These are phyloP conservation scores for Citrullus mucosospermus DNA, from an alignment of 306 rosid genomes.

Conservation along the genomic window DNA sequence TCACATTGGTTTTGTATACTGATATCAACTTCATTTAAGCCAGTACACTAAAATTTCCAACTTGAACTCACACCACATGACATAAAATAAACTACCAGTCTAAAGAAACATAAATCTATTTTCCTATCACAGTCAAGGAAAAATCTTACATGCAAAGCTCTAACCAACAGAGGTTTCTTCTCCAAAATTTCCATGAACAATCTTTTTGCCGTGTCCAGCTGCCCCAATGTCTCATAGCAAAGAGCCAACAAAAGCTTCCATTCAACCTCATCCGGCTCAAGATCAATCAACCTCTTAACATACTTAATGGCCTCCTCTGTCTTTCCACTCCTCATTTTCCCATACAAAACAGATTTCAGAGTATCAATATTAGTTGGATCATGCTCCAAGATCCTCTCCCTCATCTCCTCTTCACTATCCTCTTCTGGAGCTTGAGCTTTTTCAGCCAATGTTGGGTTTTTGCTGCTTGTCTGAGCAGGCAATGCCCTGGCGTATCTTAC, in stretches of 20 bases:
- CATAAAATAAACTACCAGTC: background rate
- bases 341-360: constrained; percentile 57
- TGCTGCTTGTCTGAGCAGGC: constrained; percentile 29
- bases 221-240: constrained; percentile 69
- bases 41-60: background rate
- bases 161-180: constrained; percentile 53
- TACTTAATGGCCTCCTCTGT: constrained; percentile 57
- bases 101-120: background rate
- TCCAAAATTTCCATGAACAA: constrained; percentile 51
- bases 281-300: constrained; percentile 55
- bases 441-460: constrained; percentile 24
- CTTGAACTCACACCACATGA: constrained; percentile 4
- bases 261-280: constrained; percentile 63
- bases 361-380: constrained; percentile 57
- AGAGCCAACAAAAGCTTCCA: constrained; percentile 83
- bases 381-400: constrained; percentile 47
- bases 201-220: constrained; percentile 42
- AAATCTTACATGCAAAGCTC: constrained; percentile 83
- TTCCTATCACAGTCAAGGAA: background rate
- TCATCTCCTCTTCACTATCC: constrained; percentile 36
- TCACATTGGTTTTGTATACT: background rate
- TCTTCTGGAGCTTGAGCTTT: constrained; percentile 12
- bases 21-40: background rate
- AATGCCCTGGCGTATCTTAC: constrained; percentile 31
- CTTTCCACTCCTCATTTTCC: constrained; percentile 64